A percentile compares a stretch with the other conserved stretches of the same genome.
Evolutionary conservation across 2,329 filamentous ascomycete species (phyloP).

Genomic region (Claviceps capensis): DNA sequence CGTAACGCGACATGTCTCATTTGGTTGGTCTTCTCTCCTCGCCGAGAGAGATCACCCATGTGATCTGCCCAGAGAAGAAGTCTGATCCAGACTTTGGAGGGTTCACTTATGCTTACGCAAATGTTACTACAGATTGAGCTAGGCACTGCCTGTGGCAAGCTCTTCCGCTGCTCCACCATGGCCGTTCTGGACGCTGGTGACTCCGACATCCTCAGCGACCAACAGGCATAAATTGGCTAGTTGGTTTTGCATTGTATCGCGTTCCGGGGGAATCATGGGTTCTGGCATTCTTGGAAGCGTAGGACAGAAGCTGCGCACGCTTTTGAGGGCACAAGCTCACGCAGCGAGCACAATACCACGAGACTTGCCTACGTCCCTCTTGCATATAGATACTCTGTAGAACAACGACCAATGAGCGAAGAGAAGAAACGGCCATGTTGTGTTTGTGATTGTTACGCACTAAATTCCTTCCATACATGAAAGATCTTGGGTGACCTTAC

Average conservation of each 20-base stretch:
- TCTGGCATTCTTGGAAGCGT: constrained; percentile 8
- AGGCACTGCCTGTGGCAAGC: constrained; percentile 95
- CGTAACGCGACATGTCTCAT: not conserved
- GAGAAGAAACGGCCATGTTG: no score
- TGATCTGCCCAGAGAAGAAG: constrained; percentile 81
- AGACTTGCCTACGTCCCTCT: no score
- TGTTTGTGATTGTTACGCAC: no score
- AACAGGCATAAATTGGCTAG: constrained; percentile 39
- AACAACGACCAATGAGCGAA: no score
- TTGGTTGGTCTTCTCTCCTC: constrained; percentile 1
- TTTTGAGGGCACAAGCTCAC: no score
- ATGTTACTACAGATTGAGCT: constrained; percentile 69
- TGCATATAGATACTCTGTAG: no score
- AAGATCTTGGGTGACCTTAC: no score
- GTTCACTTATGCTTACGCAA: constrained; percentile 48
- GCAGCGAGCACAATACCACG: no score
- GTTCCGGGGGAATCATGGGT: constrained; percentile 28
- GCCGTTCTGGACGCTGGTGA: constrained; percentile 93
- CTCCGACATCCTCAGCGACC: constrained; percentile 88
- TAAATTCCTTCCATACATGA: no score
- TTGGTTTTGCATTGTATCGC: constrained; percentile 22
- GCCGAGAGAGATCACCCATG: constrained; percentile 15
- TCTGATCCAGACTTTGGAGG: constrained; percentile 78
- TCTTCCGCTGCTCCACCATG: constrained; percentile 97
- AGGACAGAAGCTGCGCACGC: no score